phyloP scores from a whole-genome alignment of 176 grass and related monocot species.

The Oryza meyeriana region DNA sequence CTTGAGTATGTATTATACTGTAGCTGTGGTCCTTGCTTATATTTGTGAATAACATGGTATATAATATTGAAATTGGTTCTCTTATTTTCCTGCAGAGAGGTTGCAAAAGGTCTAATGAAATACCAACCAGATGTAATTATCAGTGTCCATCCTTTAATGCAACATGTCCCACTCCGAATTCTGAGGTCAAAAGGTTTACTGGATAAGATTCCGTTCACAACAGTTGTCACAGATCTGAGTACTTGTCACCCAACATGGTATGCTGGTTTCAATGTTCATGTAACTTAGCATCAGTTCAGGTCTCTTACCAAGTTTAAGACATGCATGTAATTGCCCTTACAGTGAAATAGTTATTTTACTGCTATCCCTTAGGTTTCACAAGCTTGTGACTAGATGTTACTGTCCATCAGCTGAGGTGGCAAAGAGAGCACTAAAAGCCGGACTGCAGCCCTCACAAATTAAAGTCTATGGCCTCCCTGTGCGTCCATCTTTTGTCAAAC shows the following conservation, averaged over 20 bases:
- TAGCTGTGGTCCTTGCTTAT: not conserved
- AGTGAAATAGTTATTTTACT: constrained; percentile 60
- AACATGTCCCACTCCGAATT: constrained; percentile 93
- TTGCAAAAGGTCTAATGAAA: constrained; percentile 95
- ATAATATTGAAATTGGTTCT: constrained; percentile 8
- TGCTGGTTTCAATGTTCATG: constrained; percentile 34
- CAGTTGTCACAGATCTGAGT: constrained; percentile 95
- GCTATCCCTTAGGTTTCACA: constrained; percentile 83
- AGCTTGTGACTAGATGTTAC: constrained; percentile 98
- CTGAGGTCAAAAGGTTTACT: constrained; percentile 80
- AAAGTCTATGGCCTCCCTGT: constrained; percentile 99
- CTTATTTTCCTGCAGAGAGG: constrained; percentile 58
- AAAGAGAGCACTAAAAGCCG: constrained; percentile 90
- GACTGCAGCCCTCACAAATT: constrained; percentile 81
- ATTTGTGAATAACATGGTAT: not conserved
- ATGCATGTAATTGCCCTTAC: constrained; percentile 39
- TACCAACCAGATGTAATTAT: constrained; percentile 99
- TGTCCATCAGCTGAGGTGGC: constrained; percentile 92
- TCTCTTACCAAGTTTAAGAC: constrained; percentile 12
- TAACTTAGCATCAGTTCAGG: not conserved
- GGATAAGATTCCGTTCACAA: constrained; percentile 97
- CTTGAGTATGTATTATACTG: constrained; percentile 3
- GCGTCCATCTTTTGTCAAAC: constrained; percentile 93
- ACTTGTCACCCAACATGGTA: constrained; percentile 99
- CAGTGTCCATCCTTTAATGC: constrained; percentile 99